Conservation (phyloP, 805 yeast genomes). For the Starmerella kuoi region DNA sequence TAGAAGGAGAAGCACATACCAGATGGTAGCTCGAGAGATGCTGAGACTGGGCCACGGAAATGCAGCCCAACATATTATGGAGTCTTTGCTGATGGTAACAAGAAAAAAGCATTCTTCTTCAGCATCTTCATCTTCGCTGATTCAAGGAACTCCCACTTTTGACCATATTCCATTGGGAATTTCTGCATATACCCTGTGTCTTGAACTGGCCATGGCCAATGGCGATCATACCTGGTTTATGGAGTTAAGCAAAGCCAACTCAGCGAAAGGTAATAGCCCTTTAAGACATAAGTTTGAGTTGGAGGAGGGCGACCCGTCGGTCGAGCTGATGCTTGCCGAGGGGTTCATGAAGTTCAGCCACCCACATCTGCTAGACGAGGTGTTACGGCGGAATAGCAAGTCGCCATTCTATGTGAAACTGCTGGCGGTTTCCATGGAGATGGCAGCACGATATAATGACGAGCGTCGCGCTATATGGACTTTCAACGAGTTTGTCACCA, state of each 20-base stretch:
- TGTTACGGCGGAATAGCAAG: not conserved
- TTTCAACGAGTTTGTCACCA: slow-evolving; percentile 10
- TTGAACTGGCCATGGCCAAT: slow-evolving; percentile 11
- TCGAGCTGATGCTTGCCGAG: slow-evolving; percentile 8
- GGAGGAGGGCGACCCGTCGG: not conserved
- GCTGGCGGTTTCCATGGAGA: slow-evolving; percentile 20
- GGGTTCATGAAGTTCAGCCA: slow-evolving; percentile 16
- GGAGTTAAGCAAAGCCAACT: slow-evolving; percentile 7
- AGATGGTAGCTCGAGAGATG: slow-evolving; percentile 22
- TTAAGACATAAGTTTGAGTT: slow-evolving; percentile 10
- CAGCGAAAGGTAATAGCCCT: slow-evolving; percentile 3
- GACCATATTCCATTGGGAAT: slow-evolving; percentile 1
- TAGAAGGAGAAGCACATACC: slow-evolving; percentile 23
- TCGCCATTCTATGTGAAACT: slow-evolving; percentile 6
- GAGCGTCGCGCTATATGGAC: slow-evolving; percentile 18
- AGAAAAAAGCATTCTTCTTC: not conserved
- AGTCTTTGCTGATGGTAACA: slow-evolving; percentile 22
- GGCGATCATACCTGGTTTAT: slow-evolving; percentile 9
- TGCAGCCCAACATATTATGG: slow-evolving; percentile 24
- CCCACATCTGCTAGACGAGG: slow-evolving; percentile 1
- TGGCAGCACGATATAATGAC: slow-evolving; percentile 20
- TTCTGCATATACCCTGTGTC: slow-evolving; percentile 7
- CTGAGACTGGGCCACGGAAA: slow-evolving; percentile 13
- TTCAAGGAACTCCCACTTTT: not conserved
- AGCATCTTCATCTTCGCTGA: not conserved